Percentiles rank a stretch among this genome's conserved stretches.
Evolutionary conservation across 768 basidiomycete genomes (phyloP).

Genomic region (Cystofilobasidium capitatum): DNA sequence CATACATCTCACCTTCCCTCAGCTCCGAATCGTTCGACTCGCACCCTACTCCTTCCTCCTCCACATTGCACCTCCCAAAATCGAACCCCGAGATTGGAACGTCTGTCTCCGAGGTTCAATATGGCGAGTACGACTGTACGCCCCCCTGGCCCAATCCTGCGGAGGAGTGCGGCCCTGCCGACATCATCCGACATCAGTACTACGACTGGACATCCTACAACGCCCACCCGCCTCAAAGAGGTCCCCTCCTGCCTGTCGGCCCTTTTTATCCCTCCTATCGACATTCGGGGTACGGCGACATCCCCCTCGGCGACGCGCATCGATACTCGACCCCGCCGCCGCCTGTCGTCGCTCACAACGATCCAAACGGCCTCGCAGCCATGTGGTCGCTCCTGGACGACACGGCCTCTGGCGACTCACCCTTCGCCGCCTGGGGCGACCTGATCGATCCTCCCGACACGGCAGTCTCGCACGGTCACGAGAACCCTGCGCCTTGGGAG

Average conservation of each 20-base stretch:
- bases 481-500: too few relatives aligned
- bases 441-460: too few relatives aligned
- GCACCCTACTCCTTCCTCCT: background rate
- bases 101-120: background rate
- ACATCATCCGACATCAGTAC: background rate
- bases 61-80: background rate
- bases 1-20: background rate
- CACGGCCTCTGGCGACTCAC: background rate
- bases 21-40: slow-evolving; percentile 2
- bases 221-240: background rate
- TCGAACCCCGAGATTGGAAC: too few relatives aligned
- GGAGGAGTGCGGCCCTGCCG: background rate
- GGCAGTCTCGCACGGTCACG: too few relatives aligned
- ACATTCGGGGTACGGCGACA: too few relatives aligned
- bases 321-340: too few relatives aligned
- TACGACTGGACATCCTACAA: background rate
- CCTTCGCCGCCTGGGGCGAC: too few relatives aligned
- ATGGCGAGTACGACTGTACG: background rate
- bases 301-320: too few relatives aligned
- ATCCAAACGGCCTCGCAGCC: background rate
- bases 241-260: too few relatives aligned
- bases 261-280: too few relatives aligned
- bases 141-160: background rate
- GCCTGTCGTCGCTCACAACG: background rate
- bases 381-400: slow-evolving; percentile 6